Conservation (phyloP, 148 eudicot species). For the Fallopia convolvulus region DNA sequence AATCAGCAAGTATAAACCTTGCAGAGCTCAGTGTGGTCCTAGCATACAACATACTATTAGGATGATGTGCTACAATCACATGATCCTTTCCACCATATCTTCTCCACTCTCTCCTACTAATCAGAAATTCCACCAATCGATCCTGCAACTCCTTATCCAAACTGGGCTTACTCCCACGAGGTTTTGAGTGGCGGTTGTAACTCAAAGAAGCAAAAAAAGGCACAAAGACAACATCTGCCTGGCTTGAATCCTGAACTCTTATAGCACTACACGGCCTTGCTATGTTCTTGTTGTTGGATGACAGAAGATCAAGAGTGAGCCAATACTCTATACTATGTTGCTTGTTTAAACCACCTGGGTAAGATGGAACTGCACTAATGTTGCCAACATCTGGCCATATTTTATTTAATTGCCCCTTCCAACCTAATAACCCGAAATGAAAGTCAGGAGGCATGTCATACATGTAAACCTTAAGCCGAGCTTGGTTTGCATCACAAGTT, state of each 20-base stretch:
- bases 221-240: constrained; percentile 74
- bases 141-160: constrained; percentile 54
- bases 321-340: constrained; percentile 94
- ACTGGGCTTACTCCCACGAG: constrained; percentile 39
- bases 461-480: constrained; percentile 71
- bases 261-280: constrained; percentile 62
- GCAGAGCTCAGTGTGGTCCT: constrained; percentile 64
- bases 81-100: constrained; percentile 62
- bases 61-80: constrained; percentile 83
- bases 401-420: constrained; percentile 43
- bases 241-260: constrained; percentile 61
- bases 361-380: constrained; percentile 44
- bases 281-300: constrained; percentile 39
- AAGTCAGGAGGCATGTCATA: constrained; percentile 74
- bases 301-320: constrained; percentile 95
- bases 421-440: constrained; percentile 82
- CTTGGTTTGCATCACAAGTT: constrained; percentile 31
- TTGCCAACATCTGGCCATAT: constrained; percentile 68
- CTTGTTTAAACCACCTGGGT: constrained; percentile 92
- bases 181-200: constrained; percentile 73
- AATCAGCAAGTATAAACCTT: constrained; percentile 81
- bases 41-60: constrained; percentile 73
- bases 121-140: constrained; percentile 58
- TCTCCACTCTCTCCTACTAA: constrained; percentile 63
- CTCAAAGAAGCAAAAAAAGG: constrained; percentile 91